Evolutionary conservation across 1,139 yeast genomes (phyloP).

Genomic region (Zygosaccharomyces pseudobailii): DNA sequence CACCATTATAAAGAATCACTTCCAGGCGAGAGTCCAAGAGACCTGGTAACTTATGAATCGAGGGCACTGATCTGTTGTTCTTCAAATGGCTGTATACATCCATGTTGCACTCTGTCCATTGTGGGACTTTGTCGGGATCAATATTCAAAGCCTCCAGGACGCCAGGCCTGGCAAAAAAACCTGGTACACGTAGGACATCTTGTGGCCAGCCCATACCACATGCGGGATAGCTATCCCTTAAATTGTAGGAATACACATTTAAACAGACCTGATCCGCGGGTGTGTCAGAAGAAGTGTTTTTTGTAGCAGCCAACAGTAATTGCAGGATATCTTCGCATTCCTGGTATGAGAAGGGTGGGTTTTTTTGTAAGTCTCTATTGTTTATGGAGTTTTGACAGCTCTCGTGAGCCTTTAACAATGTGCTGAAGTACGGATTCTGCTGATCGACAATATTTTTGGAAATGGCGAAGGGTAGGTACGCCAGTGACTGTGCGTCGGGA

Average conservation of each 20-base stretch:
- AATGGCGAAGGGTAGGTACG: constrained; percentile 70
- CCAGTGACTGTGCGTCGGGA: constrained; percentile 76
- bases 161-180: constrained; percentile 52
- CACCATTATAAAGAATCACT: constrained; percentile 78
- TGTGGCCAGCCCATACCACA: constrained; percentile 97
- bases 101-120: constrained; percentile 76
- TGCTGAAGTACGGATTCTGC: constrained; percentile 39
- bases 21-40: constrained; percentile 53
- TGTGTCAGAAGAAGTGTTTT: constrained; percentile 22
- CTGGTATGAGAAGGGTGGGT: constrained; percentile 36
- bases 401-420: constrained; percentile 50
- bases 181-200: constrained; percentile 53
- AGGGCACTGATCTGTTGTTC: constrained; percentile 53
- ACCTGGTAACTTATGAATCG: constrained; percentile 61
- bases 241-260: constrained; percentile 77
- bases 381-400: constrained; percentile 54
- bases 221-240: constrained; percentile 68
- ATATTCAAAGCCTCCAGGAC: constrained; percentile 61
- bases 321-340: constrained; percentile 50
- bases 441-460: constrained; percentile 52
- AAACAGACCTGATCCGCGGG: constrained; percentile 48
- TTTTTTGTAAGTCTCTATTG: constrained; percentile 17
- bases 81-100: constrained; percentile 50
- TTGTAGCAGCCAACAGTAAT: constrained; percentile 40
- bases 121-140: constrained; percentile 25